Evolutionary conservation across 306 rosid genomes (phyloP).

Genomic region (Erythrophleum fordii): DNA sequence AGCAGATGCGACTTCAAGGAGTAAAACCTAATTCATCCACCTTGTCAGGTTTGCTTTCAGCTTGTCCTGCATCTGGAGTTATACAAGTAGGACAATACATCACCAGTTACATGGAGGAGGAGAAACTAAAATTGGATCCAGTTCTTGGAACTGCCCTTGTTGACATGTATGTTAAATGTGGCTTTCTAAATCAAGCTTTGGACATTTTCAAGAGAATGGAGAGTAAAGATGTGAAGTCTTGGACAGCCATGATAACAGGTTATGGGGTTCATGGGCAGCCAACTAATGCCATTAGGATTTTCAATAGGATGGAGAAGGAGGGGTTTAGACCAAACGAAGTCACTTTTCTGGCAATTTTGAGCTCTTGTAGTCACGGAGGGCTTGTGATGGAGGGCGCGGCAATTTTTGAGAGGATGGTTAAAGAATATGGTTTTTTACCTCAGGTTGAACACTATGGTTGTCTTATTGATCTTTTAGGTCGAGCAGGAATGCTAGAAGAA

Average conservation of each 20-base stretch:
- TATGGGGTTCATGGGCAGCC: conserved; percentile 71
- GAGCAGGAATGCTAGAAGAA: conserved; percentile 77
- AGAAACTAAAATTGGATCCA: conserved; percentile 53
- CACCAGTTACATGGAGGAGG: conserved; percentile 52
- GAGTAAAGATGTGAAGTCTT: conserved; percentile 68
- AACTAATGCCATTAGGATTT: conserved; percentile 50
- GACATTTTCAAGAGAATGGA: conserved; percentile 58
- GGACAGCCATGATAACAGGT: conserved; percentile 79
- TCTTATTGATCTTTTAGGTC: conserved; percentile 72
- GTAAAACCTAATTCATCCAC: conserved; percentile 64
- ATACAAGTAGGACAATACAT: conserved; percentile 45
- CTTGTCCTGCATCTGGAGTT: conserved; percentile 63
- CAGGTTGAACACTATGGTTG: conserved; percentile 75
- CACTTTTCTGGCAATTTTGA: conserved; percentile 65
- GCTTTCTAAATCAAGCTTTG: conserved; percentile 64
- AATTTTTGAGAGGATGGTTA: conserved; percentile 64
- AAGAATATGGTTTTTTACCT: conserved; percentile 54
- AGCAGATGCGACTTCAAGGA: conserved; percentile 56
- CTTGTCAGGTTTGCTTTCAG: conserved; percentile 63
- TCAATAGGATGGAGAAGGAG: conserved; percentile 58
- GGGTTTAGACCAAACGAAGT: conserved; percentile 67
- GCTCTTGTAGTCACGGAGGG: conserved; percentile 82
- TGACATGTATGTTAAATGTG: conserved; percentile 73
- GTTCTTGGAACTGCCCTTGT: conserved; percentile 77
- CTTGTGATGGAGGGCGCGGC: conserved; percentile 58